Base-by-base conservation (phyloP, 768 basidiomycete genomes). In the Leccinum ochraceum region DNA sequence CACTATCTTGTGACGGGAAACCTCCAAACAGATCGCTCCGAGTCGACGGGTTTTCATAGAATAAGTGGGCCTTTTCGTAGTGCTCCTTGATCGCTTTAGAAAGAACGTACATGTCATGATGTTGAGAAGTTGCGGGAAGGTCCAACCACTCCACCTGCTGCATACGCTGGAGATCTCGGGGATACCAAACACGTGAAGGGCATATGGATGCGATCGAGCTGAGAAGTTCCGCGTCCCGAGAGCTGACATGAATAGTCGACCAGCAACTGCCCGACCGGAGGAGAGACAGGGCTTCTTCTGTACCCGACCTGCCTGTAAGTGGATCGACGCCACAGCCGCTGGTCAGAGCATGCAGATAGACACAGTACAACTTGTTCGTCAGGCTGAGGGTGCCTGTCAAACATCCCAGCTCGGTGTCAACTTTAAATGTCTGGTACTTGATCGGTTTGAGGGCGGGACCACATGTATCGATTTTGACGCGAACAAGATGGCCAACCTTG, bases 321-420 rank as follows among this genome's bases (percentile, higher is more conserved):
- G 81, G 80, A 63, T 83, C 82, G 2, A 70, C 67, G 9, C 78
- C 67, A 36, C 72, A 73, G 26, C 77, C 56, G 13, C 76, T 76
- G 2, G 76, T 82, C 16, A 80, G 56, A 9, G 79, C 78, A 46
- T 84, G 82, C 6, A 84, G 67, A 57, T 80, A 79, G 2, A 76
- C 71, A 53, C 67, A 70, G 57, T 73, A 80, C 11, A 81, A 67
- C 44, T 62, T 66, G 46, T 63, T 70, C 1, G 60, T 63, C 42
- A 77, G 53, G 16, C 60, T 68, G 17, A 46, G 58, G 17, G 66
- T 68, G 2, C 70, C 69, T 13, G 53, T 53, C n/a, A 78, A 60
- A 30, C 70, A 65, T 8, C 74, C 69, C 6, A 79, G 53, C 26
- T 71, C 61, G 9, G 54, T 58, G 46, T 79, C 69, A 17, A 79